A percentile compares a stretch with the other conserved stretches of the same genome.
Evolutionary conservation across 2,329 filamentous ascomycete species (phyloP).

Genomic region (Cercospora berteroae): DNA sequence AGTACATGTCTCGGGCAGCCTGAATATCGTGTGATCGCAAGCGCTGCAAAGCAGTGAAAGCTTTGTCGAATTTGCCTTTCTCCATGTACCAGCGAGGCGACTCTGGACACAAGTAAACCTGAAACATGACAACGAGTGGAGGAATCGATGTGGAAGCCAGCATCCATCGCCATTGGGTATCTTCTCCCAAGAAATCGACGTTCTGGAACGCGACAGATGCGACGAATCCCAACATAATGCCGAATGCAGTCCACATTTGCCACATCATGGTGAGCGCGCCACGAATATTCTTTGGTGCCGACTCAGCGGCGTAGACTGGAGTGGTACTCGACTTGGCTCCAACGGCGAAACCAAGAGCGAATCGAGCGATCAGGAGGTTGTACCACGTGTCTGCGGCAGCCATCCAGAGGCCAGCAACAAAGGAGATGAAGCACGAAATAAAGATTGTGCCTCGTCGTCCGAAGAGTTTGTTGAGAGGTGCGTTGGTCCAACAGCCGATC

Average conservation of each 20-base stretch:
- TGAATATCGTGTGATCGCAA: constrained; percentile 40
- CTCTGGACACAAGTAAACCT: constrained; percentile 47
- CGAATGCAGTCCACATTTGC: constrained; percentile 46
- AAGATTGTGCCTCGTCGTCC: constrained; percentile 75
- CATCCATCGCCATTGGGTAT: constrained; percentile 34
- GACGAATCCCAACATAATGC: constrained; percentile 47
- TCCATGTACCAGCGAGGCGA: constrained; percentile 40
- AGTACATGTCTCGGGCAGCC: constrained; percentile 45
- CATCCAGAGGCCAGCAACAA: constrained; percentile 57
- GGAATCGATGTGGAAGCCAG: constrained; percentile 43
- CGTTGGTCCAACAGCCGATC: constrained; percentile 70
- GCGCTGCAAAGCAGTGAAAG: constrained; percentile 37
- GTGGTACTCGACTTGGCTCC: constrained; percentile 39
- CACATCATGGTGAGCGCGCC: constrained; percentile 49
- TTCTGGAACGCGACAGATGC: constrained; percentile 43
- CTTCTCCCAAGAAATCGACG: constrained; percentile 26
- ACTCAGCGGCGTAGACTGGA: constrained; percentile 44
- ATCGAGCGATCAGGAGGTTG: constrained; percentile 67
- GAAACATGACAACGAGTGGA: constrained; percentile 34
- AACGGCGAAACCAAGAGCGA: constrained; percentile 63
- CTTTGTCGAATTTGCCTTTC: constrained; percentile 40
- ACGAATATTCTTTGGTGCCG: constrained; percentile 40
- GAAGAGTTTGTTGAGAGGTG: constrained; percentile 67
- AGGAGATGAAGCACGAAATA: constrained; percentile 68
- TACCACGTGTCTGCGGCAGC: constrained; percentile 69